Conservation (phyloP, 352 stramenopile genomes). For the Globisporangium perplexum region DNA sequence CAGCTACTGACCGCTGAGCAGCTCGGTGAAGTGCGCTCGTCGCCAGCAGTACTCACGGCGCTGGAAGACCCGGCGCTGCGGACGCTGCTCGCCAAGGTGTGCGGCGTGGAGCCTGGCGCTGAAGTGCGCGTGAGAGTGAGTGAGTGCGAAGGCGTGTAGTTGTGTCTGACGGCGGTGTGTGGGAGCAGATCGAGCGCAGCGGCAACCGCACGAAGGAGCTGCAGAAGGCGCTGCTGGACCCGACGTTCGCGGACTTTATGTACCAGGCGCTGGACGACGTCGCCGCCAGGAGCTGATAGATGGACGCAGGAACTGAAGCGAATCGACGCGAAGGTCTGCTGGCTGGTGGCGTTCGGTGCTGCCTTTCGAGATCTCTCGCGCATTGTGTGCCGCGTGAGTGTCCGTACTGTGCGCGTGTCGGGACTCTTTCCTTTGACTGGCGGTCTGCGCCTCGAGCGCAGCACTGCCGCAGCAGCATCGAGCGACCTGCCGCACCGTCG, state of each 20-base stretch:
- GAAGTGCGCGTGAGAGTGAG: slow-evolving; percentile 1
- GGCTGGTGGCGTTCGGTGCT: no score
- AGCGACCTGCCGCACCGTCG: no score
- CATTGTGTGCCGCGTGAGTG: no score
- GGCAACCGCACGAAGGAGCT: slow-evolving; percentile 62
- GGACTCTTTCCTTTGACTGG: no score
- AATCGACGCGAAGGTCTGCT: no score
- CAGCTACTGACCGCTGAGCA: slow-evolving; percentile 50
- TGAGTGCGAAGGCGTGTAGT: not conserved
- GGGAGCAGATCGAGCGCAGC: slow-evolving; percentile 66
- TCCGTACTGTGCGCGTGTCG: no score
- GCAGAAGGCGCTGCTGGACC: slow-evolving; percentile 71
- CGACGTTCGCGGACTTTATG: slow-evolving; percentile 72
- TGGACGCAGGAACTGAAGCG: no score
- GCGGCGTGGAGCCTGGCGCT: not conserved
- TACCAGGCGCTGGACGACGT: slow-evolving; percentile 67
- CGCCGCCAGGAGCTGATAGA: not conserved
- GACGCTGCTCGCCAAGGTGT: slow-evolving; percentile 47
- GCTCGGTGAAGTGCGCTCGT: slow-evolving; percentile 33
- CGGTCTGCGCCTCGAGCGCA: no score
- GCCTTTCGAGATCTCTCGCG: no score
- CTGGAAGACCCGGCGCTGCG: slow-evolving; percentile 46
- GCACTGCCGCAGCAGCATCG: no score
- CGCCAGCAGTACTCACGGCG: slow-evolving; percentile 26
- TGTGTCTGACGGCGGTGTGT: not conserved